A percentile compares a stretch with the other conserved stretches of the same genome.
Evolutionary conservation across 2,329 filamentous ascomycete species (phyloP).

Genomic region (Daldinia sp.): DNA sequence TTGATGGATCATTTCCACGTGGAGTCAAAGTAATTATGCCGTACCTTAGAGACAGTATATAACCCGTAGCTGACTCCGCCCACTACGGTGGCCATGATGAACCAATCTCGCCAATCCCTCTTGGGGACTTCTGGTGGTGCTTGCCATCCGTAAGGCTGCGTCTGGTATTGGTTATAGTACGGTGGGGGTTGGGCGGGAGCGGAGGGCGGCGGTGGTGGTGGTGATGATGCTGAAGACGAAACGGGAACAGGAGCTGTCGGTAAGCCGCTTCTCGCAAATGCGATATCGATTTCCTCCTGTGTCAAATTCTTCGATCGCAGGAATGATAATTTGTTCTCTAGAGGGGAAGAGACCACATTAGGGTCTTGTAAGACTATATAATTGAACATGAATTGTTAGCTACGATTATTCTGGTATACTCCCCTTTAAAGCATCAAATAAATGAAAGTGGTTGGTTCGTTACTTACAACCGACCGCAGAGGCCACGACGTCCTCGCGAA

Average conservation of each 20-base stretch:
- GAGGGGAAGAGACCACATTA: conserved; percentile 86
- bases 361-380: conserved; percentile 88
- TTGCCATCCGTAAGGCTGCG: conserved; percentile 68
- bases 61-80: conserved; percentile 90
- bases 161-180: conserved; percentile 61
- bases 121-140: conserved; percentile 72
- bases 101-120: conserved; percentile 98
- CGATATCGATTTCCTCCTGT: conserved; percentile 90
- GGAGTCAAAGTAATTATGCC: conserved; percentile 14
- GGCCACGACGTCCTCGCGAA: conserved; percentile 80
- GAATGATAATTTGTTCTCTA: conserved; percentile 93
- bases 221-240: conserved; percentile 56
- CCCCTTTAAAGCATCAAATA: background rate
- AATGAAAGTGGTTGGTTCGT: conserved; percentile 13
- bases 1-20: background rate
- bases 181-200: conserved; percentile 54
- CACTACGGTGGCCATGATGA: conserved; percentile 98
- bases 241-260: conserved; percentile 61
- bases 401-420: conserved; percentile 34
- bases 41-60: conserved; percentile 87
- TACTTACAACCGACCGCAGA: conserved; percentile 52
- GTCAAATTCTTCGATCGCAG: conserved; percentile 97
- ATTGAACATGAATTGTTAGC: conserved; percentile 28
- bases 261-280: conserved; percentile 77
- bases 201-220: conserved; percentile 57